Base-by-base conservation (phyloP, 2,329 filamentous ascomycete species). In the Penicillium sp. region DNA sequence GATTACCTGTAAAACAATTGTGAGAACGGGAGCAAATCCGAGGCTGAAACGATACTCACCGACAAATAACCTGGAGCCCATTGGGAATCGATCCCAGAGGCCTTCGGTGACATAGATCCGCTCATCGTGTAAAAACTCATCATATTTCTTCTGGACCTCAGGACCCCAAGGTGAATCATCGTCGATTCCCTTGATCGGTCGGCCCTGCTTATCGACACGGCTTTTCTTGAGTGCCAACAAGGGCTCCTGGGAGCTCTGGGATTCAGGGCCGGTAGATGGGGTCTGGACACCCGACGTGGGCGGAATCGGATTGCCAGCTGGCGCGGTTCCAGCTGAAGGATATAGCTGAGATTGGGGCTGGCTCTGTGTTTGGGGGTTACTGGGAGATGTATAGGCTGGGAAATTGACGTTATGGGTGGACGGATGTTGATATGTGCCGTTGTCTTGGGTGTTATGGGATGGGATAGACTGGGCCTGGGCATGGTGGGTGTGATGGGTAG, bases 1-100 rank as follows among this genome's bases (percentile, higher is more conserved):
- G 81, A 69, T 97, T 99, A 50, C 92, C 92, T 90, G 68, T 50
- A 70, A 43, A 47, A 55, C 49, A 47, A 47, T 11, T 40, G 45
- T 60, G 36, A 62, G 50, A 42, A 21, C 13, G 29, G 36, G 10
- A 24, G n/a, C 5, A 34, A 36, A 11, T 48, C 16, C 39, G n/a
- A 29, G 40, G 8, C 10, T 22, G 7, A 21, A 36, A 50, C 16
- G 24, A 56, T 50, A 72, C 76, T 65, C 47, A 77, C 78, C 78
- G 54, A 81, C 76, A 67, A 81, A 81, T 27, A 81, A 59, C 53
- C 78, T 67, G 10, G 78, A 80, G 1, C 77, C 77, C 14, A 70
- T 61, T 4, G 78, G 77, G 56, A 81, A 81, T 22, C 77, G 75
- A 64, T 81, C 78, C 78, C 78, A 81, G 21, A 79, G 72, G 27